Conservation (phyloP, 2,329 filamentous ascomycete species). For the Epichloe gansuensis region DNA sequence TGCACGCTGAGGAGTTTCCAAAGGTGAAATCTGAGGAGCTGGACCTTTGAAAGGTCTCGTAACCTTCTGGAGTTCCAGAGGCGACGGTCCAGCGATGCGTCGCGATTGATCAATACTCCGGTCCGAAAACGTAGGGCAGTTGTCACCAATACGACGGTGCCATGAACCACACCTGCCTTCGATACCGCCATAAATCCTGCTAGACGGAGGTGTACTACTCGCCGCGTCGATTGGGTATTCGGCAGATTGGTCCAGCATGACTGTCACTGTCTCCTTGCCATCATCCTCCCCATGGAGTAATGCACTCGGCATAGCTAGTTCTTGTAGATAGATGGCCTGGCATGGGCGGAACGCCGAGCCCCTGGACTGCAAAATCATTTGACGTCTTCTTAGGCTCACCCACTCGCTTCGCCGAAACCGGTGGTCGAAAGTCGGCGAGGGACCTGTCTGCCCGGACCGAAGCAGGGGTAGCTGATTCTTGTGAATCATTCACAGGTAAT, state of each 20-base stretch:
- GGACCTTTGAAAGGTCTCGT: constrained; percentile 32
- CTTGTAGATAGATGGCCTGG: neutral
- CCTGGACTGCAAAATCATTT: neutral
- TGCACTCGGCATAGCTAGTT: neutral
- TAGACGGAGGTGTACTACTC: constrained; percentile 1
- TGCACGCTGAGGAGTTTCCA: constrained; percentile 39
- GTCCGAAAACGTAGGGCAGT: constrained; percentile 46
- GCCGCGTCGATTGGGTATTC: constrained; percentile 6
- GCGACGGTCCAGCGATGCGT: constrained; percentile 44
- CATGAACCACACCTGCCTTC: constrained; percentile 21
- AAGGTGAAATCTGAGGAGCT: constrained; percentile 36
- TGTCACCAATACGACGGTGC: constrained; percentile 47
- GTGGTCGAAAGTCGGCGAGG: neutral
- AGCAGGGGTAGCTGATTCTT: constrained; percentile 1
- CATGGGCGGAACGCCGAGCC: neutral
- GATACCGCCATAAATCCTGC: constrained; percentile 8
- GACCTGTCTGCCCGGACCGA: neutral
- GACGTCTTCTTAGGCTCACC: neutral
- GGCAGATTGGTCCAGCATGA: constrained; percentile 30
- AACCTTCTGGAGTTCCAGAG: constrained; percentile 35
- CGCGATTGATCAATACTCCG: constrained; percentile 33
- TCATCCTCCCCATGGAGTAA: constrained; percentile 13
- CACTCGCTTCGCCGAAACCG: neutral
- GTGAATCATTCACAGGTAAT: constrained; percentile 22
- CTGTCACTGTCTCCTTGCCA: constrained; percentile 26